A percentile compares a stretch with the other conserved stretches of the same genome.
Conservation (phyloP, 2,329 filamentous ascomycete genomes). For the Exophiala bonariae region DNA sequence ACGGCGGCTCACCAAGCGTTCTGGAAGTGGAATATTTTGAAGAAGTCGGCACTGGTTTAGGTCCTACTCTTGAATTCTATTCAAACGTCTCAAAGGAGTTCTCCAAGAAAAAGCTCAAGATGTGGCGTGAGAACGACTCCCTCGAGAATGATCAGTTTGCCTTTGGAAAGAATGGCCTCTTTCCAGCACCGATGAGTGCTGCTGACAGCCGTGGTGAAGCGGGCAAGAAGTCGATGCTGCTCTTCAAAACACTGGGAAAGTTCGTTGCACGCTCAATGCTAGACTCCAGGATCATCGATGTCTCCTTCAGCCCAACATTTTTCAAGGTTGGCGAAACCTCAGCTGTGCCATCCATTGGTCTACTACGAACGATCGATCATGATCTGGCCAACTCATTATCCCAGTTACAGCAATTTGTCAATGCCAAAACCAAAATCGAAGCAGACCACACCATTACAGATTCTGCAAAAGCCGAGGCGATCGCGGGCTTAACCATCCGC, state of each 20-base stretch:
- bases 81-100: slow-evolving; percentile 97
- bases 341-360: slow-evolving; percentile 76
- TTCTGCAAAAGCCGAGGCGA: slow-evolving; percentile 69
- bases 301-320: slow-evolving; percentile 96
- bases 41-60: slow-evolving; percentile 93
- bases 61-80: slow-evolving; percentile 96
- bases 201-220: slow-evolving; percentile 72
- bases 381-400: slow-evolving; percentile 82
- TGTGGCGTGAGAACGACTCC: slow-evolving; percentile 91
- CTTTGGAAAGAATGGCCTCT: slow-evolving; percentile 79
- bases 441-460: slow-evolving; percentile 66
- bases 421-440: slow-evolving; percentile 79
- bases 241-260: slow-evolving; percentile 93
- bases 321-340: slow-evolving; percentile 84
- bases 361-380: slow-evolving; percentile 85
- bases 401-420: slow-evolving; percentile 81
- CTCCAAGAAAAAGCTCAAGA: slow-evolving; percentile 91
- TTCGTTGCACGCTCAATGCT: slow-evolving; percentile 98
- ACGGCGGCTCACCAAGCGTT: slow-evolving; percentile 93
- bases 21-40: slow-evolving; percentile 98
- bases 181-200: slow-evolving; percentile 85
- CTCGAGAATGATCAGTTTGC: slow-evolving; percentile 66
- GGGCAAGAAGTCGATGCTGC: slow-evolving; percentile 81
- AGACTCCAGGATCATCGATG: slow-evolving; percentile 94
- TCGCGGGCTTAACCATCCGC: slow-evolving; percentile 71